Evolutionary conservation across 441 rosid species (phyloP).

Genomic region (Sinapis alba): DNA sequence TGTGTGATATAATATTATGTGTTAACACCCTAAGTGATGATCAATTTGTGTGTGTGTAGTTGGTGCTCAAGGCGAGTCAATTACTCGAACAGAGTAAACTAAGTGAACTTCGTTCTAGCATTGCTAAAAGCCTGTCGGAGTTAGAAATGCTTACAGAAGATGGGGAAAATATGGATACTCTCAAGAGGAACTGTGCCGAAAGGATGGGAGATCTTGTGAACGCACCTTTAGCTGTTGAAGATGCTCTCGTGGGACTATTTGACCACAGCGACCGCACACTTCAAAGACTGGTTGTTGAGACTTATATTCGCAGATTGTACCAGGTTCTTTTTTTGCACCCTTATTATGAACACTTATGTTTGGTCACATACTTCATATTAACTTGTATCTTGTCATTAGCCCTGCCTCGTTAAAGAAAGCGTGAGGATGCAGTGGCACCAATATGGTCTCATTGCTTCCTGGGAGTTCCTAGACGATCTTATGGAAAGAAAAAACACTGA

Average conservation of each 20-base stretch:
- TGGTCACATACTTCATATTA: conserved; percentile 24
- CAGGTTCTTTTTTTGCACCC: conserved; percentile 55
- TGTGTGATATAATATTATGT: background rate
- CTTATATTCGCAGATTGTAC: conserved; percentile 91
- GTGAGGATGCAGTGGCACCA: conserved; percentile 99
- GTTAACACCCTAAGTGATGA: background rate
- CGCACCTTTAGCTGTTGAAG: conserved; percentile 97
- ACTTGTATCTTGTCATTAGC: conserved; percentile 56
- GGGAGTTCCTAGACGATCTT: conserved; percentile 98
- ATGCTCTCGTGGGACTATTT: conserved; percentile 96
- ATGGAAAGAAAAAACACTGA: conserved; percentile 54
- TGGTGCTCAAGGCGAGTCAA: conserved; percentile 99
- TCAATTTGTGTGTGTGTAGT: conserved; percentile 51
- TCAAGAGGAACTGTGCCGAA: conserved; percentile 94
- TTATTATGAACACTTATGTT: background rate
- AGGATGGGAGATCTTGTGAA: conserved; percentile 96
- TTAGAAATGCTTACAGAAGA: conserved; percentile 98
- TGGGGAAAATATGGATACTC: conserved; percentile 98
- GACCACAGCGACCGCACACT: conserved; percentile 99
- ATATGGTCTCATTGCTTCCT: conserved; percentile 93
- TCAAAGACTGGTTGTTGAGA: conserved; percentile 96
- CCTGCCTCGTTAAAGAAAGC: conserved; percentile 88
- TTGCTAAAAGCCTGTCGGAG: conserved; percentile 97
- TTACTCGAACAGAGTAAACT: conserved; percentile 93
- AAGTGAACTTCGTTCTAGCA: conserved; percentile 95